These are phyloP conservation scores for Incumbomyces delicatus DNA, from an alignment of 2,329 filamentous ascomycete species.

Conservation along the genomic window DNA sequence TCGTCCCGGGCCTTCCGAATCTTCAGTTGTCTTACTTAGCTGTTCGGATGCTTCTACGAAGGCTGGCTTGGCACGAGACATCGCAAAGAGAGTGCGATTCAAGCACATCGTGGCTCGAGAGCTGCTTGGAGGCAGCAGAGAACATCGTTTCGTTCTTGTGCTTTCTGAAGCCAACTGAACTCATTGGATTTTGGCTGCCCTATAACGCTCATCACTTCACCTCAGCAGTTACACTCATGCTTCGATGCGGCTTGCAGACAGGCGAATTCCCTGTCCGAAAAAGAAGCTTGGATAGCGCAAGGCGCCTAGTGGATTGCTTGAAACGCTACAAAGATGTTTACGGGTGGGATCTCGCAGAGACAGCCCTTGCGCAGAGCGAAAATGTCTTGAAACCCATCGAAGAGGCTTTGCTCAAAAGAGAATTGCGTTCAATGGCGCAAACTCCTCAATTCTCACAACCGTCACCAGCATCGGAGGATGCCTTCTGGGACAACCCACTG, in stretches of 20 bases:
- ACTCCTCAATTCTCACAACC: neutral
- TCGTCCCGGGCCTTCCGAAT: constrained; percentile 34
- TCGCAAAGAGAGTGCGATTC: constrained; percentile 17
- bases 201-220: constrained; percentile 21
- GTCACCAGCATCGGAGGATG: neutral
- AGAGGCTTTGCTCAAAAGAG: constrained; percentile 12
- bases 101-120: constrained; percentile 18
- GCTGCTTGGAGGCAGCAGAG: constrained; percentile 13
- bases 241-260: constrained; percentile 23
- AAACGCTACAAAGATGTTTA: constrained; percentile 39
- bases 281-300: constrained; percentile 38
- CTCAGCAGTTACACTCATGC: constrained; percentile 19
- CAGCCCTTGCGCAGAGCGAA: constrained; percentile 43
- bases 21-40: constrained; percentile 36
- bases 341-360: constrained; percentile 47
- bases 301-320: constrained; percentile 39
- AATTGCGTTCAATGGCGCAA: neutral
- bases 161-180: constrained; percentile 26
- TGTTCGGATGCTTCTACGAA: constrained; percentile 38
- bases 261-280: constrained; percentile 37
- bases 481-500: constrained; percentile 7
- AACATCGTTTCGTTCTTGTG: constrained; percentile 28
- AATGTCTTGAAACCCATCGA: constrained; percentile 28
- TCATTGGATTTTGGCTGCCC: constrained; percentile 18
- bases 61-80: constrained; percentile 37